Evolutionary conservation across 352 stramenopile genomes (phyloP).

Genomic region (Achlya hypogyna): DNA sequence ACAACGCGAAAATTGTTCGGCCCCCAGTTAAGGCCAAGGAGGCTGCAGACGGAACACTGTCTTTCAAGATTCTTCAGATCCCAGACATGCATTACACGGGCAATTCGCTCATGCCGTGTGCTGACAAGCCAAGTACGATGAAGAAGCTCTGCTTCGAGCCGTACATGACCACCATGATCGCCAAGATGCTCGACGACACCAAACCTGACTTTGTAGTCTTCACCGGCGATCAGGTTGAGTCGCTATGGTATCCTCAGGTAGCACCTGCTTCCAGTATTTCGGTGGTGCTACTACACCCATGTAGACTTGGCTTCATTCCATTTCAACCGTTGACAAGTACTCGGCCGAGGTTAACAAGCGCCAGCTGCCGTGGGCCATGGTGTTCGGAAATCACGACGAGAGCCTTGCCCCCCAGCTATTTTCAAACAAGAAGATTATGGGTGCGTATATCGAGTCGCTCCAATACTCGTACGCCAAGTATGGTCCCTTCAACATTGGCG

Average conservation of each 20-base stretch:
- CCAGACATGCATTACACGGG: constrained; percentile 48
- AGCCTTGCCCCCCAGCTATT: neutral
- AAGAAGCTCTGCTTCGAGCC: constrained; percentile 32
- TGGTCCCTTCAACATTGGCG: constrained; percentile 35
- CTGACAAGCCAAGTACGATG: constrained; percentile 22
- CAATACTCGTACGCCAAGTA: constrained; percentile 39
- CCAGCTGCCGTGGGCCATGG: constrained; percentile 40
- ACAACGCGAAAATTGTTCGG: neutral
- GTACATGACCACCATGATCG: constrained; percentile 36
- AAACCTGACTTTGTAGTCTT: constrained; percentile 50
- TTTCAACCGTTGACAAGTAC: constrained; percentile 32
- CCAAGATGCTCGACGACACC: constrained; percentile 37
- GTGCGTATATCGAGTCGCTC: neutral
- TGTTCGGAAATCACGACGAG: constrained; percentile 59
- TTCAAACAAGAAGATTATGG: neutral
- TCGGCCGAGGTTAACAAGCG: constrained; percentile 30
- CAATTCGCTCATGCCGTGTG: constrained; percentile 30
- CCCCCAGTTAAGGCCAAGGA: neutral
- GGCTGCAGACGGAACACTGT: constrained; percentile 16
- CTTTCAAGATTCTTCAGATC: constrained; percentile 50
- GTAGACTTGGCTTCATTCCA: constrained; percentile 1
- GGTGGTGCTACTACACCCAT: neutral
- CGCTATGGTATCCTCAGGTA: constrained; percentile 13
- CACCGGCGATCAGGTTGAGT: constrained; percentile 43
- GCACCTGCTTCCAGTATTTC: neutral